Conservation (phyloP, 2,329 filamentous ascomycete genomes). For the Pyrenochaeta sp. region DNA sequence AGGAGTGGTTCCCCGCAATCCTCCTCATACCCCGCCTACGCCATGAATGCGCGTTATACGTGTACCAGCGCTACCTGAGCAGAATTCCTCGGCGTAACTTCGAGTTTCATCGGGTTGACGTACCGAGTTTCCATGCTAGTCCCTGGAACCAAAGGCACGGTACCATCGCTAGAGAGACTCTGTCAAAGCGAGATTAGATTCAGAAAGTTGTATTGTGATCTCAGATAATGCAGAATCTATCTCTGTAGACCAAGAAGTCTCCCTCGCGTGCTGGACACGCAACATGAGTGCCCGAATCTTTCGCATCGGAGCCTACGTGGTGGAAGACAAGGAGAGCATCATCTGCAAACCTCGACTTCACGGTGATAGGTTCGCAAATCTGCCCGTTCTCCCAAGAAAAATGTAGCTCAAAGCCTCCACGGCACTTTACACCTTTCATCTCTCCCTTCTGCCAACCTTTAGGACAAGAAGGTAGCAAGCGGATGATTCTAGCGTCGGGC, state of each 20-base stretch:
- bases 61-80: slow-evolving; percentile 5
- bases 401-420: slow-evolving; percentile 14
- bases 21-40: slow-evolving; percentile 4
- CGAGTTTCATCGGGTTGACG: slow-evolving; percentile 12
- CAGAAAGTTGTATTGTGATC: slow-evolving; percentile 1
- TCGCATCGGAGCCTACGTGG: slow-evolving; percentile 2
- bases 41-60: slow-evolving; percentile 15
- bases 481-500: not conserved
- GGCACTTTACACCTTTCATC: slow-evolving; percentile 8
- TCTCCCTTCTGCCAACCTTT: slow-evolving; percentile 8
- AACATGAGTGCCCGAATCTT: not conserved
- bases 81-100: slow-evolving; percentile 9
- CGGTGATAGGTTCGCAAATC: slow-evolving; percentile 2
- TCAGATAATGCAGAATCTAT: not conserved
- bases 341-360: slow-evolving; percentile 8
- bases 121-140: slow-evolving; percentile 16
- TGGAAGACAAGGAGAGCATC: slow-evolving; percentile 5
- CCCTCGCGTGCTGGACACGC: slow-evolving; percentile 5
- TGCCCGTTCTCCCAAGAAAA: slow-evolving; percentile 11
- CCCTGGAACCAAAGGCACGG: slow-evolving; percentile 11
- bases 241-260: not conserved
- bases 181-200: not conserved
- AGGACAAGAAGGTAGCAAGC: slow-evolving; percentile 16
- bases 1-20: slow-evolving; percentile 6
- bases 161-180: not conserved